phyloP scores from a whole-genome alignment of 208 protist species.

The Sergeia podlipaevii region DNA sequence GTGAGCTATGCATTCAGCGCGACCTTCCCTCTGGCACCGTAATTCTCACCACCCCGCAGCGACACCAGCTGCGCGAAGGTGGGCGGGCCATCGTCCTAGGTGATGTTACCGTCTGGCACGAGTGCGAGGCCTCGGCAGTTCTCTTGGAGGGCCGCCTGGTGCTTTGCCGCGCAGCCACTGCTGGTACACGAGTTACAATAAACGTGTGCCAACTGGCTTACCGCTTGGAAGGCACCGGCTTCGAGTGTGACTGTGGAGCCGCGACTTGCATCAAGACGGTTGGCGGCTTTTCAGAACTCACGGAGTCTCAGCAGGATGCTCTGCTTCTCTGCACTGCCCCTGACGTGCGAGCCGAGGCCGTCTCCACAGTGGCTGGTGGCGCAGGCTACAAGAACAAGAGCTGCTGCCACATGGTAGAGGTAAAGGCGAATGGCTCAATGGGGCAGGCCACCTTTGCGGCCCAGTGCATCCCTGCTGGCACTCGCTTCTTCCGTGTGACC shows the following conservation, averaged over 20 bases:
- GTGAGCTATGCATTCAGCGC: constrained; percentile 35
- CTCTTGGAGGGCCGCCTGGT: constrained; percentile 58
- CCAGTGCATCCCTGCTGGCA: constrained; percentile 38
- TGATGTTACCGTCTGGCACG: constrained; percentile 57
- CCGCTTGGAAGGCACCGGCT: constrained; percentile 21
- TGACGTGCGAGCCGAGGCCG: constrained; percentile 47
- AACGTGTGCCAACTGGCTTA: constrained; percentile 80
- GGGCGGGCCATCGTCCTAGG: constrained; percentile 39
- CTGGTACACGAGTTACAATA: constrained; percentile 47
- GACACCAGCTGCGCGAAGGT: constrained; percentile 26
- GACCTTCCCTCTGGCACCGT: constrained; percentile 63
- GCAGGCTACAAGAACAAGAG: constrained; percentile 55
- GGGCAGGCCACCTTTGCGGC: constrained; percentile 83
- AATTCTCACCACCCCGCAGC: constrained; percentile 32
- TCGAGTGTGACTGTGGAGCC: constrained; percentile 48
- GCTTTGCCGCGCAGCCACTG: constrained; percentile 26
- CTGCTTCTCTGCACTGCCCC: constrained; percentile 51
- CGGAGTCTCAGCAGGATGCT: constrained; percentile 33
- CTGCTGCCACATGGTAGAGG: constrained; percentile 46
- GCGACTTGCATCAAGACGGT: constrained; percentile 33
- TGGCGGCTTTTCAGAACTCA: constrained; percentile 47
- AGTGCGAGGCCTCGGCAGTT: constrained; percentile 59
- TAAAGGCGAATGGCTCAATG: constrained; percentile 61
- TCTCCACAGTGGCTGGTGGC: too few species aligned
- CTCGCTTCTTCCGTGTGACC: constrained; percentile 63